These are phyloP conservation scores for Podospora pseudocomata DNA, from an alignment of 495 filamentous ascomycete genomes.

Conservation along the genomic window DNA sequence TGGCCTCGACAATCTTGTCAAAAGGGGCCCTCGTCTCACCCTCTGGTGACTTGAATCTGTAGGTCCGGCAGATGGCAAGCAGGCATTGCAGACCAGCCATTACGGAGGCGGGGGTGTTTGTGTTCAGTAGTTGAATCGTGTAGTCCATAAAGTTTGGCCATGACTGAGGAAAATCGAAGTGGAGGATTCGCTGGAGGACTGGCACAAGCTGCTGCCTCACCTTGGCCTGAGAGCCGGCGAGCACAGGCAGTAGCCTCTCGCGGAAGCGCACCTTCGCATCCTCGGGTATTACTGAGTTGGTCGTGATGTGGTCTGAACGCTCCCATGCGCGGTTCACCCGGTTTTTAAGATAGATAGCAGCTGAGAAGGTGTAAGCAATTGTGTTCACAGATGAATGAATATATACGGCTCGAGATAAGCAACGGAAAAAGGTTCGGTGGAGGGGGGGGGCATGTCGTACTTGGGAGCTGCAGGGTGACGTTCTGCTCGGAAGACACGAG, in stretches of 20 bases:
- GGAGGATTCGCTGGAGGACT: slow-evolving; percentile 89
- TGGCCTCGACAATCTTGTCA: slow-evolving; percentile 86
- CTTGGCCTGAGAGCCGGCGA: slow-evolving; percentile 72
- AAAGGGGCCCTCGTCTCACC: slow-evolving; percentile 79
- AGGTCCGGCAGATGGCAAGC: slow-evolving; percentile 86
- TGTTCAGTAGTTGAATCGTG: slow-evolving; percentile 78
- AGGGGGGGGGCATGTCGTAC: slow-evolving; percentile 50
- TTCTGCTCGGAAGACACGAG: slow-evolving; percentile 87
- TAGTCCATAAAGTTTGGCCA: slow-evolving; percentile 94
- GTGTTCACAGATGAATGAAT: neutral
- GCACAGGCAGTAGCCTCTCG: slow-evolving; percentile 79
- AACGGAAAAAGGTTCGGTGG: neutral
- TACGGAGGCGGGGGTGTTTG: slow-evolving; percentile 77
- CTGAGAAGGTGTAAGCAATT: slow-evolving; percentile 45
- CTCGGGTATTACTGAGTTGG: slow-evolving; percentile 70
- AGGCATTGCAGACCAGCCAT: slow-evolving; percentile 93
- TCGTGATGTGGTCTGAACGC: slow-evolving; percentile 64
- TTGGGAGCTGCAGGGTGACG: slow-evolving; percentile 74
- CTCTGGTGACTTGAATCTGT: slow-evolving; percentile 75
- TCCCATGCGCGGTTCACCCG: slow-evolving; percentile 88
- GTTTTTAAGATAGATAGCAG: slow-evolving; percentile 97
- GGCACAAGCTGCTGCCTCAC: slow-evolving; percentile 89
- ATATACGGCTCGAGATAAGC: neutral
- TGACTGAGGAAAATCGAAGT: slow-evolving; percentile 87
- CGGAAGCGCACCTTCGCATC: slow-evolving; percentile 85